Evolutionary conservation across 2,329 filamentous ascomycete genomes (phyloP), one percentile per base, ranked within the genome.

Genomic region (Amylocarpus encephaloides): DNA sequence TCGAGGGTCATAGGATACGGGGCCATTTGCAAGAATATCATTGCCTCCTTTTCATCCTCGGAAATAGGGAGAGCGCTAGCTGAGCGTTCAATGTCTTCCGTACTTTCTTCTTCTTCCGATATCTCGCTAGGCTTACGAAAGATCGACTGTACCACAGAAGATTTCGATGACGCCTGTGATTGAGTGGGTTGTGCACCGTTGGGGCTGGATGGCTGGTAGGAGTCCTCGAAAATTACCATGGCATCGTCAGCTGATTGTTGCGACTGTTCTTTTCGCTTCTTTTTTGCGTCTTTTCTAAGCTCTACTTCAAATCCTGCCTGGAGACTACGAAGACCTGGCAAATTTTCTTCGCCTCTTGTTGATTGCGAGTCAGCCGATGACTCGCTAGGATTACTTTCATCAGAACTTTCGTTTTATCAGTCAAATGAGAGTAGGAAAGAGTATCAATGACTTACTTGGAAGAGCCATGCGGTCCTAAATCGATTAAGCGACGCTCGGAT

Each of bases 1-100:
- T 76, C 73, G 10, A 86, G 70, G 1, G 79, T 83, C 46, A 82
- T 71, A 1, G 81, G 80, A 62, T 83, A 79, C 2, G 82, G 70
- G 4, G 78, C 79, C 80, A 85, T 85, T 60, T 68, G 26, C 61
- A 70, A 46, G 64, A 62, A 53, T 63, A 66, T 19, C 59, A 65
- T 45, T 61, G 55, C 3, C 64, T 65, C 6, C 6, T 47, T 32
- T 10, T 46, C 43, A 7, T 30, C 33, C 29, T 34, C 30, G 9
- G 19, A 26, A 16, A 11, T 18, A 35, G 44, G 15, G 11, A 49
- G n/a, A 29, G 26, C 15, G 22, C 29, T 34, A 10, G 34, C 30
- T 12, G 36, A 33, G n/a, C 49, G 39, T n/a, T 46, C 40, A 11
- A 47, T 40, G 18, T 55, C 53, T 49, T 55, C 50, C n/a, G 48